A percentile compares a stretch with the other conserved stretches of the same genome.
Evolutionary conservation across 331 rosid species (phyloP).

Genomic region (Malus hybrid): DNA sequence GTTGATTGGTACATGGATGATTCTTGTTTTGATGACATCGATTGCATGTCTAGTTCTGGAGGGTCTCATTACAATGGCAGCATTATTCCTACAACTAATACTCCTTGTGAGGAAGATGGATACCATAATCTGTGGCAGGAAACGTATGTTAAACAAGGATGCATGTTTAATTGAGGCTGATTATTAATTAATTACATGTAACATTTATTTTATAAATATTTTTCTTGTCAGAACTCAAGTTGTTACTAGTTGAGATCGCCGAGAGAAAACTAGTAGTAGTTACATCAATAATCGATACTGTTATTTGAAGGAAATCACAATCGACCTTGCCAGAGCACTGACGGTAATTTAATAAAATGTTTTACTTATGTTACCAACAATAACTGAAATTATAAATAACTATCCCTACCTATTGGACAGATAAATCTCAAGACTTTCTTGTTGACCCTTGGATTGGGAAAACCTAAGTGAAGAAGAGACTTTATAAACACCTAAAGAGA

Average conservation of each 20-base stretch:
- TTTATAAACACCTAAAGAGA: no score
- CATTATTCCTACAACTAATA: neutral
- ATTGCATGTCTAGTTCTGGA: neutral
- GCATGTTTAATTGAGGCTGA: neutral
- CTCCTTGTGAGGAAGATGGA: neutral
- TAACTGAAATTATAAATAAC: no score
- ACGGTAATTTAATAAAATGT: neutral
- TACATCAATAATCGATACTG: neutral
- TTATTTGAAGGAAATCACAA: neutral
- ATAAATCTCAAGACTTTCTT: no score
- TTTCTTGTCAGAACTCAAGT: neutral
- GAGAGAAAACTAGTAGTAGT: neutral
- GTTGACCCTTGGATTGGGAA: no score
- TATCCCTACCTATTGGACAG: no score
- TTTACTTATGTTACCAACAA: neutral
- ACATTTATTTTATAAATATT: neutral
- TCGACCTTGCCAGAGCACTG: neutral
- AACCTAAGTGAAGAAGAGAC: no score
- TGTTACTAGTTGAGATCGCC: neutral
- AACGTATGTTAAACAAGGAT: conserved; percentile 4
- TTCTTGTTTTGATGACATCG: neutral
- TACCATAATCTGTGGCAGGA: conserved; percentile 9
- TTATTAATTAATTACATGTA: neutral
- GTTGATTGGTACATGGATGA: neutral
- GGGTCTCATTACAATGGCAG: neutral